These are phyloP conservation scores for Ensete ventricosum DNA, from an alignment of 176 grass and related monocot genomes.

Conservation along the genomic window DNA sequence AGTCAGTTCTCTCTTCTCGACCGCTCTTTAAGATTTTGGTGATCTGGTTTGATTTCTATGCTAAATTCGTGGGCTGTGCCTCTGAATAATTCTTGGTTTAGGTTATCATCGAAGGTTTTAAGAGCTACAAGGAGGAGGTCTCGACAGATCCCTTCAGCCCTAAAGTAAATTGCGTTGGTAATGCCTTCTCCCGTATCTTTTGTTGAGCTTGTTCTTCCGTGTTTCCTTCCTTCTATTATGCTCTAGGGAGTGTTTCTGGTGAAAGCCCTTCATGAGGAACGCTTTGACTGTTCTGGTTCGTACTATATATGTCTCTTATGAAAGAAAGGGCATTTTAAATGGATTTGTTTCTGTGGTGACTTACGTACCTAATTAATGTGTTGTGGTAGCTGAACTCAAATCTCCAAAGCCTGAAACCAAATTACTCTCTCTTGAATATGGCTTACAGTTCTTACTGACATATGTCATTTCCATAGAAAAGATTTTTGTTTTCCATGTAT, in stretches of 20 bases:
- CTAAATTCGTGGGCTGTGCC: neutral
- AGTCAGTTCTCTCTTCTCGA: neutral
- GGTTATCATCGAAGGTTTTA: constrained; percentile 95
- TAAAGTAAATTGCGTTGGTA: constrained; percentile 97
- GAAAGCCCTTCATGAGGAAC: neutral
- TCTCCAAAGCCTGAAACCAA: too few relatives aligned
- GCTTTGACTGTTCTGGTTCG: neutral
- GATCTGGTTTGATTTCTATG: neutral
- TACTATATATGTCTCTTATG: neutral
- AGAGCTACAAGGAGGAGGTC: constrained; percentile 92
- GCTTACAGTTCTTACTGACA: too few relatives aligned
- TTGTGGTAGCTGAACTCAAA: too few relatives aligned
- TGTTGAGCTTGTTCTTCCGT: neutral
- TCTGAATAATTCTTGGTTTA: constrained; percentile 21
- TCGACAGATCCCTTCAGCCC: constrained; percentile 92
- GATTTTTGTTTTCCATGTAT: too few relatives aligned
- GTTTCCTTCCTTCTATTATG: neutral
- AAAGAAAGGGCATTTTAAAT: neutral
- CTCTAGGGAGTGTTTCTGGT: neutral
- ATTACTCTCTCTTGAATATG: too few relatives aligned
- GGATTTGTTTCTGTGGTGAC: too few relatives aligned
- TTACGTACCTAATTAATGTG: too few relatives aligned
- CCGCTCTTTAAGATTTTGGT: neutral
- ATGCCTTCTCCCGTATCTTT: constrained; percentile 6
- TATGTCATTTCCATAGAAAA: too few relatives aligned